phyloP scores from a whole-genome alignment of 768 basidiomycete genomes.

The Leccinum broughii region DNA sequence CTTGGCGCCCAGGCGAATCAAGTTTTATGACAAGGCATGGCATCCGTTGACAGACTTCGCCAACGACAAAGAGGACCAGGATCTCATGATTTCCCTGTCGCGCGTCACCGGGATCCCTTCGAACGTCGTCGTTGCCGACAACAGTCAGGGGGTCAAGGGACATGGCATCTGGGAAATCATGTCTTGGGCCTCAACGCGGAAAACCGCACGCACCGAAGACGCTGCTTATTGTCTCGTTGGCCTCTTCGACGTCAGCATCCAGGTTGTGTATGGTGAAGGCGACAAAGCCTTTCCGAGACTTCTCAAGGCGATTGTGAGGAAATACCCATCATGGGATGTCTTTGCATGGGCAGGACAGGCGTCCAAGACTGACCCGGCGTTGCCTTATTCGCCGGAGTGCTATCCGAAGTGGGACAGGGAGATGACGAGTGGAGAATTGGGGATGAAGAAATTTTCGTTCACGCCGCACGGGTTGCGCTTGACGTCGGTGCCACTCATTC shows the following conservation, averaged over 20 bases:
- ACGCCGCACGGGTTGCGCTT: too few species aligned
- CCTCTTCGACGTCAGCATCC: slow-evolving; percentile 26
- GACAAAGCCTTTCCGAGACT: slow-evolving; percentile 30
- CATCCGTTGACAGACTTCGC: slow-evolving; percentile 7
- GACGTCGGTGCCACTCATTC: too few species aligned
- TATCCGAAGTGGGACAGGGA: too few species aligned
- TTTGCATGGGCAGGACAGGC: slow-evolving; percentile 28
- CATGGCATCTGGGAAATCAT: slow-evolving; percentile 27
- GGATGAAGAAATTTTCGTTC: too few species aligned
- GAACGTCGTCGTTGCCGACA: slow-evolving; percentile 18
- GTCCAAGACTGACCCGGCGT: slow-evolving; percentile 11
- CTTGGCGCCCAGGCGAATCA: slow-evolving; percentile 27
- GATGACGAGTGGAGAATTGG: too few species aligned
- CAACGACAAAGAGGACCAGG: slow-evolving; percentile 20
- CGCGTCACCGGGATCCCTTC: slow-evolving; percentile 21
- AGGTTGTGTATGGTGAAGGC: slow-evolving; percentile 34
- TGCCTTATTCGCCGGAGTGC: too few species aligned
- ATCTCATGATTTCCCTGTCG: slow-evolving; percentile 13
- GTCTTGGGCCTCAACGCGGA: slow-evolving; percentile 32
- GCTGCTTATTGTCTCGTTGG: slow-evolving; percentile 31
- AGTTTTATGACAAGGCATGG: slow-evolving; percentile 28
- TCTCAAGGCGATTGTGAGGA: slow-evolving; percentile 18
- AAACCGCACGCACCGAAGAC: slow-evolving; percentile 32
- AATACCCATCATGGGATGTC: slow-evolving; percentile 21
- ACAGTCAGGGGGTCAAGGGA: slow-evolving; percentile 17